Base-by-base conservation (phyloP, 768 basidiomycete species). In the Russula virescens region DNA sequence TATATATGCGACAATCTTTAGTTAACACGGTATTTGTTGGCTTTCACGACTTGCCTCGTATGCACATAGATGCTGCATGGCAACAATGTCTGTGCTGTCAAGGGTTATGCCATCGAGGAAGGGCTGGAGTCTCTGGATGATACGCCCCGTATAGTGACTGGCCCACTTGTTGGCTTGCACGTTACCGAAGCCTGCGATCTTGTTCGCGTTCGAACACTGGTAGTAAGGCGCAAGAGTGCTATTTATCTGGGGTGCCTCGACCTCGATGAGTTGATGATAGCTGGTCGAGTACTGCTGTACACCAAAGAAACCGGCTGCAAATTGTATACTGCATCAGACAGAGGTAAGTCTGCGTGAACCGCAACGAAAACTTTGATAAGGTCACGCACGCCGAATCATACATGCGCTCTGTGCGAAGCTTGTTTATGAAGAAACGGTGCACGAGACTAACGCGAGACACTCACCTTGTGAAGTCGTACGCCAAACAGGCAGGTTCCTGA, bases 291-390 rank as follows among this genome's bases (percentile, higher is more conserved):
- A 80, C 5, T 71, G 72, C 28, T 78, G 78, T 26, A 80, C 72
- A 13, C 77, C 78, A 56, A 78, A 78, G 73, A 80, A 79, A n/a
- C 81, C 80, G 13, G 79, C 77, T 0, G 80, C 80, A 67, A 82
- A 82, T 68, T 82, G 79, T 53, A 80, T 73, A 10, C 72, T 74
- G 34, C 7, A 2, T 71, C n/a, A 63, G 42, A 4, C 14, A 45
- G 46, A 31, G 26, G n/a, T 38, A 23, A 56, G 45, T 38, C 8
- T 8, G 14, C 19, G 46, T n/a, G 46, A 16, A 40, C 14, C 23
- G 28, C 19, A 55, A 21, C n/a, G 10, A 28, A 43, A 18, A 5
- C 23, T 34, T 42, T n/a, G 35, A 38, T 21, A 51, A 35, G 9
- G 19, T n/a, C 40, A 61, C 71, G 55, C 59, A 72, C 72, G 74